phyloP scores from a whole-genome alignment of 139 green algal genomes.

The Micromonas commoda region DNA sequence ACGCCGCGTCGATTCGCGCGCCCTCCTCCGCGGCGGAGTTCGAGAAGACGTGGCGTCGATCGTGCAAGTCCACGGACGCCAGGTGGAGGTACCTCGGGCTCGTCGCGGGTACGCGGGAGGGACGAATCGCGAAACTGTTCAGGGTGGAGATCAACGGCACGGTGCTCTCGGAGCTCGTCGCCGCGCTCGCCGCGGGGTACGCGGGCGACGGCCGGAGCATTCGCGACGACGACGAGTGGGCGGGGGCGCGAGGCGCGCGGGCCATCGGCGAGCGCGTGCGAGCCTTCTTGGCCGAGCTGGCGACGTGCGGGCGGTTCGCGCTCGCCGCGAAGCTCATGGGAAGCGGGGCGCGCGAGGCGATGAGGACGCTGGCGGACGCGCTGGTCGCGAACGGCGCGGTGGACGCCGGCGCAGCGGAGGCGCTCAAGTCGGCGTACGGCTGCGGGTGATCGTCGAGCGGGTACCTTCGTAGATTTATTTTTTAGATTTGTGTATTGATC shows the following conservation, averaged over 20 bases:
- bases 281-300: neutral
- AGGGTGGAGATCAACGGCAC: slow-evolving; percentile 7
- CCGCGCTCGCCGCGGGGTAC: neutral
- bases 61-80: neutral
- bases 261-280: neutral
- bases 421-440: too few relatives aligned
- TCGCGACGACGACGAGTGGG: too few relatives aligned
- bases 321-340: neutral
- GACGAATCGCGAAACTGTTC: neutral
- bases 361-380: neutral
- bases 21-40: slow-evolving; percentile 15
- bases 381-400: neutral
- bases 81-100: neutral
- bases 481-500: too few relatives aligned
- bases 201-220: too few relatives aligned
- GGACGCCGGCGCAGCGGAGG: too few relatives aligned
- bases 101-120: neutral
- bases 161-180: neutral
- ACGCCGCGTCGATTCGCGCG: neutral
- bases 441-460: too few relatives aligned
- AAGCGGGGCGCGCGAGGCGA: too few relatives aligned
- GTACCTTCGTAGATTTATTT: too few relatives aligned
- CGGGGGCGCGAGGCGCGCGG: too few relatives aligned
- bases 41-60: slow-evolving; percentile 15
- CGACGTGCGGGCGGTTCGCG: neutral